Percentiles rank a stretch among this genome's conserved stretches.
Evolutionary conservation across 1,139 yeast genomes (phyloP).

Genomic region (Blastobotrys elegans): DNA sequence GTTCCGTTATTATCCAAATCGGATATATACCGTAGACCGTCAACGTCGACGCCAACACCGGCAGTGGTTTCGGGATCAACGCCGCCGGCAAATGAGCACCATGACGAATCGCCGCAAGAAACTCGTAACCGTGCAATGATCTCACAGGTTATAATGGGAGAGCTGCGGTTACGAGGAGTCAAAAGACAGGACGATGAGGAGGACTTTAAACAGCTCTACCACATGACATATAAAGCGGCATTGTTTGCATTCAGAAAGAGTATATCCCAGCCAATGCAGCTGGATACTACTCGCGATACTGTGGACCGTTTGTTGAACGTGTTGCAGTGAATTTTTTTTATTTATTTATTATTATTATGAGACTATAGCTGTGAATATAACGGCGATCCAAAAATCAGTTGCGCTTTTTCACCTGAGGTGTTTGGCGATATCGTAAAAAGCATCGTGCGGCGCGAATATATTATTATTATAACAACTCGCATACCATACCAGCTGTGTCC

Average conservation of each 20-base stretch:
- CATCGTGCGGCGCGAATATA: too few relatives aligned
- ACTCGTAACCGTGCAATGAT: slow-evolving; percentile 19
- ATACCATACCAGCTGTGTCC: too few relatives aligned
- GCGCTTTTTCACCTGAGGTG: too few relatives aligned
- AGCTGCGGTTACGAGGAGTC: slow-evolving; percentile 32
- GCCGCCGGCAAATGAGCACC: background rate
- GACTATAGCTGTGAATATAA: too few relatives aligned
- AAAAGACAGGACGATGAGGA: slow-evolving; percentile 21
- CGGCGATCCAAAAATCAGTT: too few relatives aligned
- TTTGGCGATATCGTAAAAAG: too few relatives aligned
- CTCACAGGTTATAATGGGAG: slow-evolving; percentile 32
- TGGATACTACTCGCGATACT: slow-evolving; percentile 23
- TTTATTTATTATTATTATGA: too few relatives aligned
- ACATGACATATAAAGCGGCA: slow-evolving; percentile 26
- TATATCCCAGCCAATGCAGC: slow-evolving; percentile 12
- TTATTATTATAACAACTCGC: too few relatives aligned
- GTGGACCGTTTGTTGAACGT: slow-evolving; percentile 24
- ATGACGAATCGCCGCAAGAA: slow-evolving; percentile 11
- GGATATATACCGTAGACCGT: slow-evolving; percentile 1
- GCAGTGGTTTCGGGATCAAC: background rate
- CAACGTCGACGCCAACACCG: background rate
- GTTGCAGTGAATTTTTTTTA: too few relatives aligned
- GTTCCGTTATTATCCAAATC: background rate
- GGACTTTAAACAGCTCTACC: slow-evolving; percentile 29
- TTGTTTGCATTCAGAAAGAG: slow-evolving; percentile 27